These are phyloP conservation scores for Blastomyces gilchristii DNA, from an alignment of 2,329 filamentous ascomycete genomes.

Conservation along the genomic window DNA sequence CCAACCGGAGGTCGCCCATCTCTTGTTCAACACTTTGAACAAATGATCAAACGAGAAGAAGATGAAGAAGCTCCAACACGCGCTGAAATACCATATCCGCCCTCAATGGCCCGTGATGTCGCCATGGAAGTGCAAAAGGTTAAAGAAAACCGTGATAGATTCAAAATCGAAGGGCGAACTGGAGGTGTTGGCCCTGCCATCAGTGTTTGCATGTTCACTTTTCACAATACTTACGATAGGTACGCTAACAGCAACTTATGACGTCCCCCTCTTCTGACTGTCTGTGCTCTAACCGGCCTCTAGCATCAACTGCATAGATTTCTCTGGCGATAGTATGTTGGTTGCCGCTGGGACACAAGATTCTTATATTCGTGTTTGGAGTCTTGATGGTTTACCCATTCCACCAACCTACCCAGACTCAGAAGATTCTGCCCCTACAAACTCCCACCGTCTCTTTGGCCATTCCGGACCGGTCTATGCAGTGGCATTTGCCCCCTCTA, in stretches of 20 bases:
- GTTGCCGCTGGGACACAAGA: slow-evolving; percentile 84
- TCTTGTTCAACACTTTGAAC: slow-evolving; percentile 78
- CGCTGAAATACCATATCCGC: slow-evolving; percentile 72
- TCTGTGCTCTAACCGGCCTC: slow-evolving; percentile 17
- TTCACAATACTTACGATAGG: slow-evolving; percentile 92
- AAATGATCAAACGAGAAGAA: slow-evolving; percentile 80
- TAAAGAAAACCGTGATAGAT: slow-evolving; percentile 83
- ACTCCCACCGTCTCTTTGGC: slow-evolving; percentile 68
- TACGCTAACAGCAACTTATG: slow-evolving; percentile 35
- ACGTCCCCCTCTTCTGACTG: slow-evolving; percentile 5
- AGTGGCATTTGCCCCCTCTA: slow-evolving; percentile 75
- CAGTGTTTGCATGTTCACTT: slow-evolving; percentile 94
- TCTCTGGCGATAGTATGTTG: slow-evolving; percentile 79
- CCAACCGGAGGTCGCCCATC: slow-evolving; percentile 60
- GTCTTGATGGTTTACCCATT: slow-evolving; percentile 73
- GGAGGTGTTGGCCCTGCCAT: slow-evolving; percentile 73
- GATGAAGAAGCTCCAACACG: slow-evolving; percentile 71
- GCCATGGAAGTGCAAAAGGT: slow-evolving; percentile 90
- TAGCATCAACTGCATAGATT: slow-evolving; percentile 86
- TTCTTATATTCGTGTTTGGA: slow-evolving; percentile 93
- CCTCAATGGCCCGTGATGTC: slow-evolving; percentile 80
- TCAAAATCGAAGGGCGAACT: slow-evolving; percentile 74
- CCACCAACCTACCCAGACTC: slow-evolving; percentile 53
- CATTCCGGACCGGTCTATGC: slow-evolving; percentile 84
- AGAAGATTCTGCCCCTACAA: slow-evolving; percentile 54